A percentile compares a stretch with the other conserved stretches of the same genome.
These are phyloP conservation scores for Epicoccum sorghinum DNA, from an alignment of 2,329 filamentous ascomycete species.

Conservation along the genomic window DNA sequence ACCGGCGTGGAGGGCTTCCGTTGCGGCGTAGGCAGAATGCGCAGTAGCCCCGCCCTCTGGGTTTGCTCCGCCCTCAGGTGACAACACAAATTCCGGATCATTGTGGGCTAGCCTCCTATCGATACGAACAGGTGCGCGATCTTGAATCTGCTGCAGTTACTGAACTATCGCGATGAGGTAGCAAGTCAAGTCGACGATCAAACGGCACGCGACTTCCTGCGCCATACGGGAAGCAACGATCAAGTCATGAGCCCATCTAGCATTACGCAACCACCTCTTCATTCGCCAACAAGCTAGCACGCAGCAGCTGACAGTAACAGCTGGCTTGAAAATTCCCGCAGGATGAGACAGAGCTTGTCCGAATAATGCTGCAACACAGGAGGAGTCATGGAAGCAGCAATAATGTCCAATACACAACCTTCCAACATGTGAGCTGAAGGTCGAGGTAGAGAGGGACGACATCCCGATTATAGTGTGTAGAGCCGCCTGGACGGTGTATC, in stretches of 20 bases:
- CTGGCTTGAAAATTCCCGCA: background rate
- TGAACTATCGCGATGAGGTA: background rate
- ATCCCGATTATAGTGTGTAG: background rate
- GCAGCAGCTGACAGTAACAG: conserved; percentile 4
- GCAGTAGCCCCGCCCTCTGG: conserved; percentile 10
- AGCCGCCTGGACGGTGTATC: background rate
- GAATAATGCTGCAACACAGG: background rate
- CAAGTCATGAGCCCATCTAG: conserved; percentile 7
- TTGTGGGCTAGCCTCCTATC: conserved; percentile 1
- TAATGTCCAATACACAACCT: background rate
- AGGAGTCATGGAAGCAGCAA: background rate
- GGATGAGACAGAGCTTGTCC: background rate
- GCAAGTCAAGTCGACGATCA: conserved; percentile 7
- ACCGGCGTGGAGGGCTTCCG: conserved; percentile 1
- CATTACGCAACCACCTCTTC: conserved; percentile 6
- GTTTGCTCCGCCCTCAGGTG: conserved; percentile 14
- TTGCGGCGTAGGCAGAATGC: conserved; percentile 8
- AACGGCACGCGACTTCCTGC: conserved; percentile 13
- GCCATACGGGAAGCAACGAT: background rate
- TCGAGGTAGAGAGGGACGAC: background rate
- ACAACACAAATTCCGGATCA: conserved; percentile 5
- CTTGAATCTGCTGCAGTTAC: background rate
- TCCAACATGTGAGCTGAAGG: background rate
- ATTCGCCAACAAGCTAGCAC: conserved; percentile 5
- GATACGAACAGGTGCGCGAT: conserved; percentile 9